Percentiles rank a stretch among this genome's conserved stretches.
These are phyloP conservation scores for Penicillium taxi DNA, from an alignment of 495 filamentous ascomycete genomes.

Conservation along the genomic window DNA sequence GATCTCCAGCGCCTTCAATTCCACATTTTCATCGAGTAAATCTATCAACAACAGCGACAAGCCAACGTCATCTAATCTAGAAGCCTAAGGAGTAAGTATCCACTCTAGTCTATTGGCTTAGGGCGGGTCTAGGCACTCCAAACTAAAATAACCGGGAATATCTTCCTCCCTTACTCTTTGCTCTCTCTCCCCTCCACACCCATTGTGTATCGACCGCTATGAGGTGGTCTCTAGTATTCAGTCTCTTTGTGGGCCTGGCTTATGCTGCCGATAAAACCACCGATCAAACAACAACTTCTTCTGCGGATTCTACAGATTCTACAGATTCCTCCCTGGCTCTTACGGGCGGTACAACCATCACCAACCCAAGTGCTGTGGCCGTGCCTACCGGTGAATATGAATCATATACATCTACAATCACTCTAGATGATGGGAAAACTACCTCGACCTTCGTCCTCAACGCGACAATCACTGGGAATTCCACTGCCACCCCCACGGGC, in stretches of 20 bases:
- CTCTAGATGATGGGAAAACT: constrained; percentile 18
- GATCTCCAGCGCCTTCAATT: too few species aligned
- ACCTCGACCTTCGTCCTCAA: constrained; percentile 12
- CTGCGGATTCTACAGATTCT: constrained; percentile 9
- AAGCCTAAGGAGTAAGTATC: too few species aligned
- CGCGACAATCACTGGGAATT: constrained; percentile 14
- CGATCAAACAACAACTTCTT: constrained; percentile 7
- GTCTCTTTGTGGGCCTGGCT: constrained; percentile 11
- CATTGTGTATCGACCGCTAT: constrained; percentile 13
- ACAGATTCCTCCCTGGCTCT: constrained; percentile 10
- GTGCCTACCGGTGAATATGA: constrained; percentile 33
- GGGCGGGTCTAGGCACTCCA: background rate
- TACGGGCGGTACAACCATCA: constrained; percentile 12
- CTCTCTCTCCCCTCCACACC: too few species aligned
- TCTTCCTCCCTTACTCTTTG: background rate
- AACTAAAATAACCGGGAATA: background rate
- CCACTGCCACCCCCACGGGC: constrained; percentile 15
- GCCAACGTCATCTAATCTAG: too few species aligned
- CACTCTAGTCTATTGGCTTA: background rate
- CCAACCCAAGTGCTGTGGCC: constrained; percentile 5
- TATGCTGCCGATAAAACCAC: constrained; percentile 14
- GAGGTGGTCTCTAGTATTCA: constrained; percentile 16
- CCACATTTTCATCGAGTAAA: too few species aligned
- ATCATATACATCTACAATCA: constrained; percentile 34
- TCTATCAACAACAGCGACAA: too few species aligned